Percentiles rank a stretch among this genome's conserved stretches.
Evolutionary conservation across 441 rosid genomes (phyloP).

Genomic region (Euphorbia schlechtendalii): DNA sequence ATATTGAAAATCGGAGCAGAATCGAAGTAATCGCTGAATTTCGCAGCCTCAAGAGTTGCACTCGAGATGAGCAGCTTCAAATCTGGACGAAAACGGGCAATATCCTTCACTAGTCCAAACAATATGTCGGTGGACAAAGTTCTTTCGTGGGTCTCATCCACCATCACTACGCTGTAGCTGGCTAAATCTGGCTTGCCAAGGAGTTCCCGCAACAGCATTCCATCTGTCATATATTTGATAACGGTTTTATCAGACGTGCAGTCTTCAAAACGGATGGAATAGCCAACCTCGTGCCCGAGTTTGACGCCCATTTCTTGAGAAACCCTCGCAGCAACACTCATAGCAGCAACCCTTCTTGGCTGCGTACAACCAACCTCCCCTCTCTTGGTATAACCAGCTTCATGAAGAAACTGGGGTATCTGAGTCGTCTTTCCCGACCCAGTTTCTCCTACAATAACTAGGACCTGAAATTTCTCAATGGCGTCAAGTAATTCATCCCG

Average conservation of each 20-base stretch:
- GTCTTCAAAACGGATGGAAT: constrained; percentile 96
- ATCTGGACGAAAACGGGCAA: constrained; percentile 82
- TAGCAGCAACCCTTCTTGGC: constrained; percentile 97
- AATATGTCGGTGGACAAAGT: constrained; percentile 92
- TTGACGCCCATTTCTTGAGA: constrained; percentile 98
- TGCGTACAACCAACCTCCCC: constrained; percentile 99
- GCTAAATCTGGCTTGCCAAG: constrained; percentile 93
- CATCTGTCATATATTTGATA: constrained; percentile 96
- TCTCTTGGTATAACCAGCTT: constrained; percentile 92
- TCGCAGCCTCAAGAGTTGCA: constrained; percentile 97
- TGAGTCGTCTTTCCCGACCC: constrained; percentile 99
- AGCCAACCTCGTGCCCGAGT: constrained; percentile 99
- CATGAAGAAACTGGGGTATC: constrained; percentile 94
- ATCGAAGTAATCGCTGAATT: constrained; percentile 93
- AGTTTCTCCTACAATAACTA: constrained; percentile 97
- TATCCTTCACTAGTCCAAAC: constrained; percentile 86
- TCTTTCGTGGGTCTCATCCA: constrained; percentile 99
- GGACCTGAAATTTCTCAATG: constrained; percentile 73
- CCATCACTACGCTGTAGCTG: constrained; percentile 89
- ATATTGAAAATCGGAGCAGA: constrained; percentile 86
- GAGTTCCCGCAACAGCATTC: constrained; percentile 92
- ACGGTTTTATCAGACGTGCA: constrained; percentile 95
- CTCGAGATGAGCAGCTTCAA: constrained; percentile 92
- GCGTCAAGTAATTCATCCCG: constrained; percentile 81
- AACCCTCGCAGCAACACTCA: constrained; percentile 99